phyloP scores from a whole-genome alignment of 106 monocot species.

The Acorus gramineus region DNA sequence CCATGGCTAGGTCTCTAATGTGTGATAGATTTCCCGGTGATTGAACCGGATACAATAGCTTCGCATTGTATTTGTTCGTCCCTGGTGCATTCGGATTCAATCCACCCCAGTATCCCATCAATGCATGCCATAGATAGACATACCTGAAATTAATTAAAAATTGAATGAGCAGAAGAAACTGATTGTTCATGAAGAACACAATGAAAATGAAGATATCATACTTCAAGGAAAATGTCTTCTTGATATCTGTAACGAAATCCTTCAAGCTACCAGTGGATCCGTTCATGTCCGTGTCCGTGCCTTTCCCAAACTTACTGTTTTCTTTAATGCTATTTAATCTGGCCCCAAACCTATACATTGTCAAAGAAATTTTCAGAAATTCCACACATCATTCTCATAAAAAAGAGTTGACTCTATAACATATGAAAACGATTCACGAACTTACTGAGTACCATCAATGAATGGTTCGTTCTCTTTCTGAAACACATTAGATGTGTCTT shows the following conservation, averaged over 20 bases:
- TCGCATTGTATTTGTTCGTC: constrained; percentile 34
- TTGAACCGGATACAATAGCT: constrained; percentile 28
- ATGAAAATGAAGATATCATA: neutral
- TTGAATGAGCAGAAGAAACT: too few relatives aligned
- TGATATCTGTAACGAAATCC: constrained; percentile 26
- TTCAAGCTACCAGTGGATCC: constrained; percentile 12
- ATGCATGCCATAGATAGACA: constrained; percentile 43
- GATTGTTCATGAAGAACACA: neutral
- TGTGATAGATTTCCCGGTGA: constrained; percentile 40
- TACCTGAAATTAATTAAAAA: constrained; percentile 9
- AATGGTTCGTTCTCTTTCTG: constrained; percentile 37
- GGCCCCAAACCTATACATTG: constrained; percentile 21
- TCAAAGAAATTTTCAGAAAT: neutral
- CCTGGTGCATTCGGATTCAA: constrained; percentile 23
- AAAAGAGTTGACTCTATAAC: too few relatives aligned
- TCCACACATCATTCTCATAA: too few relatives aligned
- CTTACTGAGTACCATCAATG: constrained; percentile 36
- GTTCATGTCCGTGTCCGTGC: neutral
- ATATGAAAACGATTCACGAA: neutral
- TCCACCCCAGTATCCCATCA: constrained; percentile 52
- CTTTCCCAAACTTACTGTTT: constrained; percentile 25
- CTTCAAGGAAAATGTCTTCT: constrained; percentile 27
- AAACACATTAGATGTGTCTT: constrained; percentile 35
- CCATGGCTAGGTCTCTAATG: constrained; percentile 32
- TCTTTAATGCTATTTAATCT: constrained; percentile 33